Evolutionary conservation across 2,329 filamentous ascomycete species (phyloP).

Genomic region (Tothia fuscella): DNA sequence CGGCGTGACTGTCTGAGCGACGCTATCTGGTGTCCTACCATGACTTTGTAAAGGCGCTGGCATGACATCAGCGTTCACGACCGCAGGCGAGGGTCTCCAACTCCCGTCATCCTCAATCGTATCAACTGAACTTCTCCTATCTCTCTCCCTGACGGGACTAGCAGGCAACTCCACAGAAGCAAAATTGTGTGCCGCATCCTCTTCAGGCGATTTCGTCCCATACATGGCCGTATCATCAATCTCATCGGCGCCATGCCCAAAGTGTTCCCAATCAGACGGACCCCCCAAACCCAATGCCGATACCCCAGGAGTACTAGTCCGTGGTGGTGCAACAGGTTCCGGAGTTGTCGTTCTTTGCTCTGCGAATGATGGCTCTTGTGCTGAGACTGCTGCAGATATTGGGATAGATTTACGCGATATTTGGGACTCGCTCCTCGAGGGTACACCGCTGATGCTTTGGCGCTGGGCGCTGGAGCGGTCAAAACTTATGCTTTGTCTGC

Average conservation of each 20-base stretch:
- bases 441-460: not conserved
- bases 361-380: not conserved
- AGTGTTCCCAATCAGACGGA: conserved; percentile 12
- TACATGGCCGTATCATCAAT: conserved; percentile 26
- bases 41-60: too few relatives aligned
- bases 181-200: not conserved
- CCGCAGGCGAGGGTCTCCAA: not conserved
- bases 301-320: not conserved
- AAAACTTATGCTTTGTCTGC: conserved; percentile 4
- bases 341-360: not conserved
- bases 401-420: not conserved
- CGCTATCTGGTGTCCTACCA: not conserved
- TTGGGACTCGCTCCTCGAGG: conserved; percentile 2
- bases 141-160: not conserved
- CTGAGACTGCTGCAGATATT: not conserved
- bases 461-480: not conserved
- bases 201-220: conserved; percentile 1
- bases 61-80: too few relatives aligned
- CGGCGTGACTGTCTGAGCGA: not conserved
- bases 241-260: conserved; percentile 17
- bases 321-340: conserved; percentile 1
- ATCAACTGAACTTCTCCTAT: conserved; percentile 3
- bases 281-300: conserved; percentile 10
- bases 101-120: not conserved
- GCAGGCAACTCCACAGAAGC: conserved; percentile 4